These are phyloP conservation scores for Cinnamomum chago DNA, from an alignment of 164 flowering plant genomes.

Conservation along the genomic window DNA sequence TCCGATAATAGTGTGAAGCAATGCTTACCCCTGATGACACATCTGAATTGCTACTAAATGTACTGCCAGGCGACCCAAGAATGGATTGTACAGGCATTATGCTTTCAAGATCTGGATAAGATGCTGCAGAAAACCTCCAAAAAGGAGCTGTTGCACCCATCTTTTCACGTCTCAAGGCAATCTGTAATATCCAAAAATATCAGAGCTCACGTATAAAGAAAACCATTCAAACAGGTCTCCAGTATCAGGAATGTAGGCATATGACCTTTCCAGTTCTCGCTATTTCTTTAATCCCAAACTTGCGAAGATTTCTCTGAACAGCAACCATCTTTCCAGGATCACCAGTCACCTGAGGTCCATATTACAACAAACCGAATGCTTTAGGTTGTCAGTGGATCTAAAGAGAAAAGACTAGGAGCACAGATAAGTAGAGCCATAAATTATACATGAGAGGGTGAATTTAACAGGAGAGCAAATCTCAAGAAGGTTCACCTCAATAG, in stretches of 20 bases:
- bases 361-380: neutral
- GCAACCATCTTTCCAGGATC: slow-evolving; percentile 99
- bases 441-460: neutral
- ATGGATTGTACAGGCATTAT: slow-evolving; percentile 25
- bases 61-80: slow-evolving; percentile 11
- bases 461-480: neutral
- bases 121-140: slow-evolving; percentile 96
- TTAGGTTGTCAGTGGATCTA: neutral
- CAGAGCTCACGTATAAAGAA: neutral
- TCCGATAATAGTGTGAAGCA: neutral
- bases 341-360: slow-evolving; percentile 73
- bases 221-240: neutral
- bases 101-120: slow-evolving; percentile 88
- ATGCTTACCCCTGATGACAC: slow-evolving; percentile 45
- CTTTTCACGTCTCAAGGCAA: slow-evolving; percentile 86
- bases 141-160: slow-evolving; percentile 93
- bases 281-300: slow-evolving; percentile 86
- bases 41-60: slow-evolving; percentile 21
- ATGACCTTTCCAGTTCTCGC: slow-evolving; percentile 96
- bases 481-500: slow-evolving; percentile 72
- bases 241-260: neutral
- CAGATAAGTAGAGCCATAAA: neutral
- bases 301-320: slow-evolving; percentile 62
- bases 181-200: slow-evolving; percentile 38
- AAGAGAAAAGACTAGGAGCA: neutral